A percentile compares a stretch with the other conserved stretches of the same genome.
These are phyloP conservation scores for Kodamaea sp. DNA, from an alignment of 1,139 yeast species.

Conservation along the genomic window DNA sequence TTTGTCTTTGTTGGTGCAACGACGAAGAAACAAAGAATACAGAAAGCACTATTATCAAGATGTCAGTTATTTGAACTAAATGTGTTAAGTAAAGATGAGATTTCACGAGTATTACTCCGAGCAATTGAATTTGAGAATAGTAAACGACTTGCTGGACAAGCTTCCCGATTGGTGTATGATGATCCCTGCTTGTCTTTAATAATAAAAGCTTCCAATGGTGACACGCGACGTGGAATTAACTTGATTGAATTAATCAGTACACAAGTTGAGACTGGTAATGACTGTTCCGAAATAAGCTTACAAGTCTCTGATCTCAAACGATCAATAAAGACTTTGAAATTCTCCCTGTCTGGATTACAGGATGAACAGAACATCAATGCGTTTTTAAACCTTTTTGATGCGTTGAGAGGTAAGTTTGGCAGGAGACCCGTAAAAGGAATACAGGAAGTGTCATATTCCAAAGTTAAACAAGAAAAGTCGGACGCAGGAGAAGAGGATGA, in stretches of 20 bases:
- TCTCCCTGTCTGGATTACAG: slow-evolving; percentile 13
- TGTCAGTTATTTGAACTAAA: slow-evolving; percentile 36
- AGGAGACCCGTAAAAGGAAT: background rate
- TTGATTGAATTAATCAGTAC: slow-evolving; percentile 29
- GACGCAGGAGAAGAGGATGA: slow-evolving; percentile 12
- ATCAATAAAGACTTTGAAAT: slow-evolving; percentile 10
- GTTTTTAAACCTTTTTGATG: slow-evolving; percentile 13
- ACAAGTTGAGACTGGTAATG: slow-evolving; percentile 1
- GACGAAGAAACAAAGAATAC: slow-evolving; percentile 32
- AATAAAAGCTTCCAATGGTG: slow-evolving; percentile 24
- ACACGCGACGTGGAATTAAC: slow-evolving; percentile 33
- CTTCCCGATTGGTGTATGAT: slow-evolving; percentile 13
- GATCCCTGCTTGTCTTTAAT: slow-evolving; percentile 16
- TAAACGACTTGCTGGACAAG: slow-evolving; percentile 15
- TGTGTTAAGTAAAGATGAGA: slow-evolving; percentile 18
- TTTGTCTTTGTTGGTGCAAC: slow-evolving; percentile 48
- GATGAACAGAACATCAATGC: slow-evolving; percentile 11
- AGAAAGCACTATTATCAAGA: slow-evolving; percentile 39
- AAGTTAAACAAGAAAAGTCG: slow-evolving; percentile 11
- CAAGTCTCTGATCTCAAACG: slow-evolving; percentile 1
- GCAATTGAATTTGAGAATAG: slow-evolving; percentile 30
- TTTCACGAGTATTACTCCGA: slow-evolving; percentile 19
- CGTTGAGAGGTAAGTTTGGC: slow-evolving; percentile 10
- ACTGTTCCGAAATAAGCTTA: background rate
- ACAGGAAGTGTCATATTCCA: slow-evolving; percentile 10